phyloP scores from a whole-genome alignment of 2,329 filamentous ascomycete species.

The Mollisiaceae sp. region DNA sequence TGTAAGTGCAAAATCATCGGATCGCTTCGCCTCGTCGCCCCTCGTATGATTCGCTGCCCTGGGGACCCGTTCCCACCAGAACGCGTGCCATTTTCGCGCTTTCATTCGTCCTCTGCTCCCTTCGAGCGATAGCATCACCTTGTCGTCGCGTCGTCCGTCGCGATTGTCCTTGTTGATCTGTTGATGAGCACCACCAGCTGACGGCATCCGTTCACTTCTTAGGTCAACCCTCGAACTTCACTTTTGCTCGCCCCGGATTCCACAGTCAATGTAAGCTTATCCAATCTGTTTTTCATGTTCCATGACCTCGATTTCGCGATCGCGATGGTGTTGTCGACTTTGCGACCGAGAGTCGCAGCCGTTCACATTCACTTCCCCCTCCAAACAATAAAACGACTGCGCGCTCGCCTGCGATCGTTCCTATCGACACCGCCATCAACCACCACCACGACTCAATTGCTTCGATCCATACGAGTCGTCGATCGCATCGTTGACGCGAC shows the following conservation, averaged over 20 bases:
- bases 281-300: slow-evolving; percentile 23
- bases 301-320: slow-evolving; percentile 24
- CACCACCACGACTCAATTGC: slow-evolving; percentile 24
- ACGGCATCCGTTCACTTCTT: slow-evolving; percentile 25
- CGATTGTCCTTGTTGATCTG: slow-evolving; percentile 30
- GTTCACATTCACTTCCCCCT: slow-evolving; percentile 4
- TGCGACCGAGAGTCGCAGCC: slow-evolving; percentile 33
- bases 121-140: slow-evolving; percentile 21
- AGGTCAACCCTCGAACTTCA: slow-evolving; percentile 30
- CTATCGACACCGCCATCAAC: slow-evolving; percentile 16
- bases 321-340: slow-evolving; percentile 30
- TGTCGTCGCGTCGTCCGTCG: slow-evolving; percentile 33
- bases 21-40: background rate
- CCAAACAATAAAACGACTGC: slow-evolving; percentile 20
- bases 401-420: slow-evolving; percentile 17
- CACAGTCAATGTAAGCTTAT: slow-evolving; percentile 30
- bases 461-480: slow-evolving; percentile 17
- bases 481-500: slow-evolving; percentile 23
- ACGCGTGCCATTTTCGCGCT: slow-evolving; percentile 25
- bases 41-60: slow-evolving; percentile 6
- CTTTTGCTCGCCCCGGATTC: slow-evolving; percentile 19
- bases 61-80: slow-evolving; percentile 23
- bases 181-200: slow-evolving; percentile 27
- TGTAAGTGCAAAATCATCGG: background rate
- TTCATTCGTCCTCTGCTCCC: slow-evolving; percentile 19